Conservation (phyloP, 169 alveolate species). For the Eimeria falciformis region DNA sequence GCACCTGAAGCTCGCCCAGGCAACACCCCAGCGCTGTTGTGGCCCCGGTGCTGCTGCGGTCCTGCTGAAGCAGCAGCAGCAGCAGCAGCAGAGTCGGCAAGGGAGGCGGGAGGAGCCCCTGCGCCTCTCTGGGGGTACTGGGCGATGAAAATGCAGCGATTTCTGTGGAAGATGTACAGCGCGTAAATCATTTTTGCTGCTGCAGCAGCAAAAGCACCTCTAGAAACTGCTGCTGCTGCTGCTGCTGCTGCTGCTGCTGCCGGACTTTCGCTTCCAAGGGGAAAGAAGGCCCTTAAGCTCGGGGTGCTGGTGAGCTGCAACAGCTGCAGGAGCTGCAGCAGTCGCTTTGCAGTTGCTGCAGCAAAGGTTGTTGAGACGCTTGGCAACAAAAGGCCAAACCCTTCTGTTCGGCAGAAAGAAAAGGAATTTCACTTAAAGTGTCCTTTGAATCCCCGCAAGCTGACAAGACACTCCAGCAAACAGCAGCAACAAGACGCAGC, state of each 20-base stretch:
- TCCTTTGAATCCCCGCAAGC: no score
- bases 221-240: slow-evolving; percentile 26
- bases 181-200: slow-evolving; percentile 58
- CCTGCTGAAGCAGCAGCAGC: slow-evolving; percentile 1
- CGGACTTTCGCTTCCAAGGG: not conserved
- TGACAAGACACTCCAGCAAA: no score
- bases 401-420: no score
- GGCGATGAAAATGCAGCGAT: slow-evolving; percentile 44
- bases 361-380: no score
- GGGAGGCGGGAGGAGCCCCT: not conserved
- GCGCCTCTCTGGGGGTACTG: slow-evolving; percentile 24
- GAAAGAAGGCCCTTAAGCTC: not conserved
- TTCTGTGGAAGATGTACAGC: slow-evolving; percentile 48
- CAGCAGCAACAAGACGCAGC: no score
- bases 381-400: no score
- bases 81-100: not conserved
- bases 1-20: slow-evolving; percentile 3
- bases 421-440: no score
- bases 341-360: no score
- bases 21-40: not conserved
- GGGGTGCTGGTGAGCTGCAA: not conserved
- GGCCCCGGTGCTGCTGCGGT: slow-evolving; percentile 34
- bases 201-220: not conserved
- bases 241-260: slow-evolving; percentile 17
- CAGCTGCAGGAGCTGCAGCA: not conserved